Evolutionary conservation across 345 rosid genomes (phyloP).

Genomic region (Viola odorata): DNA sequence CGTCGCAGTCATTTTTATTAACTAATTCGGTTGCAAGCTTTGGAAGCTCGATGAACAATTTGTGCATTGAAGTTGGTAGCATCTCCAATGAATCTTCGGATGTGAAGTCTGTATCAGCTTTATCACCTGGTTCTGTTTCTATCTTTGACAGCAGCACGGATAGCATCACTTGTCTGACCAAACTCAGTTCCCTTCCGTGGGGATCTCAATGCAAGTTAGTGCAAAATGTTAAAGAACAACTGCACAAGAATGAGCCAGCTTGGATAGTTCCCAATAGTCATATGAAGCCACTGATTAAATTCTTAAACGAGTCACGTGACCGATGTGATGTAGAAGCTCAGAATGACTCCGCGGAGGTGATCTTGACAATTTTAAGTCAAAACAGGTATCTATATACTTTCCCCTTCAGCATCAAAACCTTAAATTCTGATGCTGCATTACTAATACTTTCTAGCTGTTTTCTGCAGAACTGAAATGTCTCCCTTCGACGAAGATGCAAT

Average conservation of each 20-base stretch:
- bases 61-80: constrained; percentile 21
- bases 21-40: constrained; percentile 34
- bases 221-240: constrained; percentile 23
- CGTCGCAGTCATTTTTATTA: constrained; percentile 3
- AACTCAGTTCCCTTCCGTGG: constrained; percentile 27
- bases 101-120: constrained; percentile 6
- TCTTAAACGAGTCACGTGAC: constrained; percentile 29
- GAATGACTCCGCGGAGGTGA: constrained; percentile 29
- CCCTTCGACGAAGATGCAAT: constrained; percentile 24
- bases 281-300: constrained; percentile 23
- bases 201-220: constrained; percentile 25
- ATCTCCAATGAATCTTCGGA: constrained; percentile 25
- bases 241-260: constrained; percentile 12
- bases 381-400: constrained; percentile 19
- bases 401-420: not conserved
- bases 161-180: constrained; percentile 11
- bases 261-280: constrained; percentile 11
- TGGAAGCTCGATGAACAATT: constrained; percentile 28
- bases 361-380: constrained; percentile 25
- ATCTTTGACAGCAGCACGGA: too few relatives aligned
- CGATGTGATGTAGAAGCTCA: constrained; percentile 23
- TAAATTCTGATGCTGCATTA: not conserved
- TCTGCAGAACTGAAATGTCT: constrained; percentile 24
- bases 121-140: not conserved
- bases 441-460: constrained; percentile 2